phyloP scores from a whole-genome alignment of 148 eudicot species.

The Suaeda aralocaspica region DNA sequence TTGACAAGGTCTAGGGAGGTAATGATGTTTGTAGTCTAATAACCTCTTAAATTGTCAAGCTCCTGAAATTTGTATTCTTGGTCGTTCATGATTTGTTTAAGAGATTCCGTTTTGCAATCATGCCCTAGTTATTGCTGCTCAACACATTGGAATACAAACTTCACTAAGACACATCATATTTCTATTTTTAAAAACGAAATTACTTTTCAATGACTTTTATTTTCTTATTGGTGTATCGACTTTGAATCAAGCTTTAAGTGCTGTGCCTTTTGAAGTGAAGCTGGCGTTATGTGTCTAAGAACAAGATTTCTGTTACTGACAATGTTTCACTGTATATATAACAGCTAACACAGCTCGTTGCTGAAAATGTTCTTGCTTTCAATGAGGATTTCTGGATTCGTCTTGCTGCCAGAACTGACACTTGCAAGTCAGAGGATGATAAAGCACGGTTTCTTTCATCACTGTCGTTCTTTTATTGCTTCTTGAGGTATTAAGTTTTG shows the following conservation, averaged over 20 bases:
- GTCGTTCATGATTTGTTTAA: neutral
- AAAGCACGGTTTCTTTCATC: constrained; percentile 55
- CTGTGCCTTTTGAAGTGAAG: neutral
- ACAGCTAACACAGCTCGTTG: constrained; percentile 85
- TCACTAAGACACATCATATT: neutral
- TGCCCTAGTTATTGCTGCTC: neutral
- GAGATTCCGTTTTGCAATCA: neutral
- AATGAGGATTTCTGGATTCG: constrained; percentile 97
- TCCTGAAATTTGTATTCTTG: neutral
- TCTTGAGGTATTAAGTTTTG: neutral
- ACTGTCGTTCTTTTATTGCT: constrained; percentile 4
- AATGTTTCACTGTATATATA: constrained; percentile 12
- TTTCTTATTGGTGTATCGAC: neutral
- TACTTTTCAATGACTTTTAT: neutral
- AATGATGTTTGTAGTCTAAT: neutral
- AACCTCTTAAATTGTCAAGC: too few relatives aligned
- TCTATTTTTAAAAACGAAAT: too few relatives aligned
- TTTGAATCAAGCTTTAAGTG: neutral
- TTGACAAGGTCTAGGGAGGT: neutral
- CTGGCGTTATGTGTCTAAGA: neutral
- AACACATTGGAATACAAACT: neutral
- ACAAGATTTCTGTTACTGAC: neutral
- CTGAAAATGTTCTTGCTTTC: constrained; percentile 88
- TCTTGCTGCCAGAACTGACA: constrained; percentile 89
- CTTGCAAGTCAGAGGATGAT: constrained; percentile 98